Base-by-base conservation (phyloP, 345 rosid genomes). In the Triadica sebifera region DNA sequence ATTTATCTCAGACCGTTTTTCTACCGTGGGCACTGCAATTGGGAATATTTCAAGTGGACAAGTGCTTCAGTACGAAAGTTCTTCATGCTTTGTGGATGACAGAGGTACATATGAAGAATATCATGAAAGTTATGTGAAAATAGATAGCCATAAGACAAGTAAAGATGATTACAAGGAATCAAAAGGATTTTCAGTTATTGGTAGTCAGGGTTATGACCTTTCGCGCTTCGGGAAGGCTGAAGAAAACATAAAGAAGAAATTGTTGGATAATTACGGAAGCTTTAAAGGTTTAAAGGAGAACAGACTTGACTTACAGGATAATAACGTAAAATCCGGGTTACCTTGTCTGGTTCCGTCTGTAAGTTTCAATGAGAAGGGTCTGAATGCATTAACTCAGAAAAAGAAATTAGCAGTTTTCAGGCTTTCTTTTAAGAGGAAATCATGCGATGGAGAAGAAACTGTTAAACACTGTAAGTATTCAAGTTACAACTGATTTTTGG, bases 21-120 rank as follows among this genome's bases (percentile, higher is more conserved):
- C 89, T 38, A 75, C 74, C 8, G 78, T 76, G 58, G 76, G 81
- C 19, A 70, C 78, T 53, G 62, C 90, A 0, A 56, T 80, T 34
- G 82, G 90, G 45, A 85, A 86, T 74, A 70, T 87, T 8, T 56
- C 91, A 38, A 41, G 79, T 56, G 86, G 91, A 70, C 89, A 93
- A 77, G 81, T 91, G 81, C 85, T 91, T 80, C 93, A 91, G 75
- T 86, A 84, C 77, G 91, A 87, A 79, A 79, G 89, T 71, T 90
- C 94, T 49, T 86, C 94, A 49, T 61, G 88, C 75, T 74, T 86
- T 56, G 65, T 83, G 59, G 90, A 91, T 71, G 86, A 78, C 47
- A 80, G 65, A 17, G 78, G 90, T 75, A 86, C 85, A 53, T 88
- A 88, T 61, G 90, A 90, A 88, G 90, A 88, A 75, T 90, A 85